Percentiles rank a stretch among this genome's conserved stretches.
Conservation (phyloP, 768 basidiomycete genomes). For the Tubosaeta sp. region DNA sequence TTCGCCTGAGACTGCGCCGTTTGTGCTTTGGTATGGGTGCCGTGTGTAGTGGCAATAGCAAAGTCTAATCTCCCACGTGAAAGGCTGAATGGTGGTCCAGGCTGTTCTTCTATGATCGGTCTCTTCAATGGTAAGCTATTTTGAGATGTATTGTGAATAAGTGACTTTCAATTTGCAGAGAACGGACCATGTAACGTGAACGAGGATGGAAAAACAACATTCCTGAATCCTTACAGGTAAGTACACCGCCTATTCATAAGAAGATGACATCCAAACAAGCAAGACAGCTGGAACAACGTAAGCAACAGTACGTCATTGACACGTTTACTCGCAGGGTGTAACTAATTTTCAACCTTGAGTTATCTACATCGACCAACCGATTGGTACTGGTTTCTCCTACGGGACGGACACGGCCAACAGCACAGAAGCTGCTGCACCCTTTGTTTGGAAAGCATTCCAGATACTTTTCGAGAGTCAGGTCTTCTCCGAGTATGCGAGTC, state of each 20-base stretch:
- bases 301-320: slow-evolving; percentile 50
- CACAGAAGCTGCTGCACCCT: slow-evolving; percentile 46
- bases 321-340: background rate
- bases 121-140: slow-evolving; percentile 51
- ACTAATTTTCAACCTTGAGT: slow-evolving; percentile 38
- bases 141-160: background rate
- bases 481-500: slow-evolving; percentile 47
- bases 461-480: slow-evolving; percentile 52
- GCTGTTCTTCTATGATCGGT: slow-evolving; percentile 62
- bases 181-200: slow-evolving; percentile 63
- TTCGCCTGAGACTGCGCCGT: no score
- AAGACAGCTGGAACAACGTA: slow-evolving; percentile 58
- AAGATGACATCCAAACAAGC: background rate
- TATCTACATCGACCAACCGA: slow-evolving; percentile 69
- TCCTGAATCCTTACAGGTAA: slow-evolving; percentile 60
- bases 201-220: slow-evolving; percentile 47
- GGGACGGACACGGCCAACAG: slow-evolving; percentile 52
- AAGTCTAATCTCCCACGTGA: slow-evolving; percentile 2
- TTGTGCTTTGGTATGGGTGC: background rate
- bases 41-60: no score
- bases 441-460: slow-evolving; percentile 64
- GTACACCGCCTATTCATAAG: background rate
- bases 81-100: slow-evolving; percentile 59
- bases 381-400: slow-evolving; percentile 62
- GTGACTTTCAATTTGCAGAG: slow-evolving; percentile 33